phyloP scores from a whole-genome alignment of 192 early-diverging fungal species.

The Spizellomyces punctatus region DNA sequence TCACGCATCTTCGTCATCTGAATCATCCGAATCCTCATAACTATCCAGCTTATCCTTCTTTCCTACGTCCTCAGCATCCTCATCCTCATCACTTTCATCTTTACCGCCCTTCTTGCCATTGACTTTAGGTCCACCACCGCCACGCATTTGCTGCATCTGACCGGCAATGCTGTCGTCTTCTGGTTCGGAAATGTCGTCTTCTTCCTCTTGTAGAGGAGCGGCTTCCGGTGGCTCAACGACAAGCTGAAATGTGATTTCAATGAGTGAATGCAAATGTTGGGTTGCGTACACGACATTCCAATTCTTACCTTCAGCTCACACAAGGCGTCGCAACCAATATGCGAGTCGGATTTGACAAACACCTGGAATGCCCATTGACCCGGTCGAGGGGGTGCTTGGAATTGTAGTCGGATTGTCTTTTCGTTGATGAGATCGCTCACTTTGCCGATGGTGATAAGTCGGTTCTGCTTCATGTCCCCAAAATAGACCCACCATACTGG shows the following conservation, averaged over 20 bases:
- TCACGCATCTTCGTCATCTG: neutral
- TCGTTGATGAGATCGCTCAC: slow-evolving; percentile 66
- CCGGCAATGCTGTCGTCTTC: slow-evolving; percentile 95
- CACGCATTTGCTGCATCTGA: slow-evolving; percentile 84
- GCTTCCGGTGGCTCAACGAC: slow-evolving; percentile 68
- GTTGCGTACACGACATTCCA: neutral
- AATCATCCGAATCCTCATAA: slow-evolving; percentile 1
- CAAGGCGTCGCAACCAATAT: slow-evolving; percentile 78
- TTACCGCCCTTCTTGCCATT: neutral
- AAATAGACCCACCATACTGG: slow-evolving; percentile 91
- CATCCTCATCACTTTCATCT: neutral
- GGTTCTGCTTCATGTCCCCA: slow-evolving; percentile 81
- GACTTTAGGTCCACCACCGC: neutral
- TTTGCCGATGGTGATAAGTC: slow-evolving; percentile 70
- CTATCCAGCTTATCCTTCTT: neutral
- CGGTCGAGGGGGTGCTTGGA: slow-evolving; percentile 88
- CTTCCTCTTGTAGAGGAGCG: slow-evolving; percentile 76
- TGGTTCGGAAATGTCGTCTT: slow-evolving; percentile 95
- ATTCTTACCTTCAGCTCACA: slow-evolving; percentile 73
- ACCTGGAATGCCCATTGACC: slow-evolving; percentile 82
- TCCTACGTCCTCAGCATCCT: neutral
- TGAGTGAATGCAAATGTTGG: neutral
- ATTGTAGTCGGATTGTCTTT: slow-evolving; percentile 72
- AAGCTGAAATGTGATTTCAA: slow-evolving; percentile 17
- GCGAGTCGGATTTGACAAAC: slow-evolving; percentile 87